Conservation (phyloP, 257 asterid genomes). For the Ehretia macrophylla region DNA sequence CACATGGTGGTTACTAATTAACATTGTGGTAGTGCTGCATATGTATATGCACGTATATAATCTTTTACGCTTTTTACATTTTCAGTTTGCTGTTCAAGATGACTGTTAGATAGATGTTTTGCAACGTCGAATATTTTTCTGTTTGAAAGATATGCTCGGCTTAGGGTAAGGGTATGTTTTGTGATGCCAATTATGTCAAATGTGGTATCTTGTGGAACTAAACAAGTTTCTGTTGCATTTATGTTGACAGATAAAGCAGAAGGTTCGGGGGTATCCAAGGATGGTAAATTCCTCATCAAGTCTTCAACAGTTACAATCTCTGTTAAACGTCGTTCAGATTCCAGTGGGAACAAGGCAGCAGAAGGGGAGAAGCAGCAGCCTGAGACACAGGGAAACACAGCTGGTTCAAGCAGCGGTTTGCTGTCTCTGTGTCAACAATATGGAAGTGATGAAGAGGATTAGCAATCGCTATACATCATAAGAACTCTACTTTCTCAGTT, state of each 20-base stretch:
- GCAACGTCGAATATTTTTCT: too few relatives aligned
- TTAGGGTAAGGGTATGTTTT: too few relatives aligned
- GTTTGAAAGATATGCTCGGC: too few relatives aligned
- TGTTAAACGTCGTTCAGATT: constrained; percentile 20
- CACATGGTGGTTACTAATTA: not conserved
- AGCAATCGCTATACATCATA: not conserved
- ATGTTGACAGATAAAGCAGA: constrained; percentile 18
- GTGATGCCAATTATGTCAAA: not conserved
- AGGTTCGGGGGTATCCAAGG: constrained; percentile 2
- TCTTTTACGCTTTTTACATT: not conserved
- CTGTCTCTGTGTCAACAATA: constrained; percentile 53
- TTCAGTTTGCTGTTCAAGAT: not conserved
- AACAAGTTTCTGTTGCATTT: not conserved
- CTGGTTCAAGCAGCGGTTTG: constrained; percentile 26
- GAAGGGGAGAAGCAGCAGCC: constrained; percentile 1
- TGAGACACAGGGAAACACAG: constrained; percentile 9
- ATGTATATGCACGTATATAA: not conserved
- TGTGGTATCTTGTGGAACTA: not conserved
- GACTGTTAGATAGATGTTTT: too few relatives aligned
- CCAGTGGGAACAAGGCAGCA: constrained; percentile 12
- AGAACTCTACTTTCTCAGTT: too few relatives aligned
- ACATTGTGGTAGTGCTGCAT: too few relatives aligned
- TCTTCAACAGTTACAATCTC: constrained; percentile 39
- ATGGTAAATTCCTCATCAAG: constrained; percentile 15
- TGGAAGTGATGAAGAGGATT: constrained; percentile 53